Conservation (phyloP, 805 yeast species). For the Lipomyces yamanashiensis region DNA sequence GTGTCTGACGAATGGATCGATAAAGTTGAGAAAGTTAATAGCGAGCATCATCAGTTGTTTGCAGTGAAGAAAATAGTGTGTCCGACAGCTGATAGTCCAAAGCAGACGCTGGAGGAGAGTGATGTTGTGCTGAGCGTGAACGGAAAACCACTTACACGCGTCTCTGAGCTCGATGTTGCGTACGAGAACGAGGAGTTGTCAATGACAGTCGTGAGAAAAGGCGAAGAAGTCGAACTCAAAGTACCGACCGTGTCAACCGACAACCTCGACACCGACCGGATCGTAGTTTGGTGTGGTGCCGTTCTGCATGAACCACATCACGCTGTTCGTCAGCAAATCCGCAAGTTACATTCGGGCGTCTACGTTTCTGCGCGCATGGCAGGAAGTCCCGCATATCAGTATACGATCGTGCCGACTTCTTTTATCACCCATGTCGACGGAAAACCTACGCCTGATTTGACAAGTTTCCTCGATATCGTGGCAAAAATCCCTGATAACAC, state of each 20-base stretch:
- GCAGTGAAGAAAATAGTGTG: conserved; percentile 69
- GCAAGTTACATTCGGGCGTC: conserved; percentile 77
- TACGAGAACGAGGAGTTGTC: conserved; percentile 52
- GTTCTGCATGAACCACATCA: conserved; percentile 87
- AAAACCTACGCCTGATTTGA: conserved; percentile 68
- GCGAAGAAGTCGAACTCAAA: conserved; percentile 60
- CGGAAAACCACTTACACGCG: conserved; percentile 64
- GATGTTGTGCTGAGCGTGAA: conserved; percentile 78
- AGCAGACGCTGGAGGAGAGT: conserved; percentile 53
- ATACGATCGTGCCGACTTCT: conserved; percentile 75
- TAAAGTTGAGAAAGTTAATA: conserved; percentile 63
- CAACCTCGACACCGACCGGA: conserved; percentile 62
- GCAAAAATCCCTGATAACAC: conserved; percentile 74
- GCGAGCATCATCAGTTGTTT: conserved; percentile 73
- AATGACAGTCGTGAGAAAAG: conserved; percentile 74
- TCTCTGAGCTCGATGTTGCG: conserved; percentile 64
- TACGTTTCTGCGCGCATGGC: conserved; percentile 73
- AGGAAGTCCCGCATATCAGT: conserved; percentile 88
- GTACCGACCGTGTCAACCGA: conserved; percentile 70
- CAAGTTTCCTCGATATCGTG: conserved; percentile 68
- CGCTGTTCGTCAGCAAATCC: conserved; percentile 84
- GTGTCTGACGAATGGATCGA: conserved; percentile 84
- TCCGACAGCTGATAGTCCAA: conserved; percentile 39
- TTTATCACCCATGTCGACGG: conserved; percentile 92
- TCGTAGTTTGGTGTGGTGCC: conserved; percentile 84